Evolutionary conservation across 2,329 filamentous ascomycete species (phyloP).

Genomic region (Hypocrella siamensis): DNA sequence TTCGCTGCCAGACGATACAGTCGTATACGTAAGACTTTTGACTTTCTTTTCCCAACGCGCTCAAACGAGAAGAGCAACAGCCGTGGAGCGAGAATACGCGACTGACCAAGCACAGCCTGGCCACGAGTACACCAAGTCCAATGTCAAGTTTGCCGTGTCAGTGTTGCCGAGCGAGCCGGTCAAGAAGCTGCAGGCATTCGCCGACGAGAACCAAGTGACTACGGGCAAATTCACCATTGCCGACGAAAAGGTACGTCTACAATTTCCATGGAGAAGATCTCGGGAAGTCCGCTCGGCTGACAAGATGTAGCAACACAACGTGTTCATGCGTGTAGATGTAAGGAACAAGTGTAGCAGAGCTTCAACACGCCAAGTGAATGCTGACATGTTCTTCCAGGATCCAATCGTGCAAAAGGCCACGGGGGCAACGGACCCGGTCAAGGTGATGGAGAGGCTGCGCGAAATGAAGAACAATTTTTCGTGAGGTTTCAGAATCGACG

Average conservation of each 20-base stretch:
- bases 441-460: slow-evolving; percentile 72
- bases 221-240: slow-evolving; percentile 94
- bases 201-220: slow-evolving; percentile 68
- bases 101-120: slow-evolving; percentile 46
- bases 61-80: too few species aligned
- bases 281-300: slow-evolving; percentile 1
- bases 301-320: slow-evolving; percentile 60
- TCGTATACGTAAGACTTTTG: slow-evolving; percentile 56
- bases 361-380: not conserved
- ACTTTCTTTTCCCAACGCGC: too few species aligned
- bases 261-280: not conserved
- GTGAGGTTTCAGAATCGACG: slow-evolving; percentile 22
- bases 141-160: slow-evolving; percentile 73
- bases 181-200: slow-evolving; percentile 61
- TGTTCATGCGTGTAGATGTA: slow-evolving; percentile 83
- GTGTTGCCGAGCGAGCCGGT: slow-evolving; percentile 63
- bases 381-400: slow-evolving; percentile 38
- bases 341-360: too few species aligned
- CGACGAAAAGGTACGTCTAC: slow-evolving; percentile 72
- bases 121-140: slow-evolving; percentile 96
- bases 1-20: slow-evolving; percentile 73
- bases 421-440: slow-evolving; percentile 62
- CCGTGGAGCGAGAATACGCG: not conserved
- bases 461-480: slow-evolving; percentile 79
- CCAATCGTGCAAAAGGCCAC: slow-evolving; percentile 72